Evolutionary conservation across 2,329 filamentous ascomycete species (phyloP).

Genomic region (Colletotrichum eleusines): DNA sequence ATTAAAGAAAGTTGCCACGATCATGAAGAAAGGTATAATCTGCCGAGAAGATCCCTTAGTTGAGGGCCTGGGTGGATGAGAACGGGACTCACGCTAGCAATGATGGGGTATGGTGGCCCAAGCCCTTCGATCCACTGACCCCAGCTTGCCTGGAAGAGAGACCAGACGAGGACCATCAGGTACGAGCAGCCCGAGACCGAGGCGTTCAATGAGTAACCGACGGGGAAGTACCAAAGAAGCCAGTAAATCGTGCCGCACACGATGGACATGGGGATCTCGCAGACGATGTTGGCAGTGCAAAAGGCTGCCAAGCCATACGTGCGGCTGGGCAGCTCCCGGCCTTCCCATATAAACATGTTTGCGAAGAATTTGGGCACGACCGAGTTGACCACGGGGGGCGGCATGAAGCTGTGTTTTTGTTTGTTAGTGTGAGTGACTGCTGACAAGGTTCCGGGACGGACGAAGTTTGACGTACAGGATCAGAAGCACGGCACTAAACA

Average conservation of each 20-base stretch:
- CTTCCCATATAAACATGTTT: conserved; percentile 79
- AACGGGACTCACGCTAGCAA: conserved; percentile 68
- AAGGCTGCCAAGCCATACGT: conserved; percentile 86
- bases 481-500: conserved; percentile 77
- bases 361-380: conserved; percentile 81
- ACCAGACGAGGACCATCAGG: conserved; percentile 83
- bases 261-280: conserved; percentile 78
- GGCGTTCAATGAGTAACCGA: conserved; percentile 75
- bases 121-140: conserved; percentile 91
- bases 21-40: conserved; percentile 83
- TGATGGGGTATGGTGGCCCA: conserved; percentile 82
- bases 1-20: conserved; percentile 82
- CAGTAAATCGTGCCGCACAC: conserved; percentile 76
- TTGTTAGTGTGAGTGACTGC: too few species aligned
- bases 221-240: conserved; percentile 81
- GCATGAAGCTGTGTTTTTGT: conserved; percentile 58
- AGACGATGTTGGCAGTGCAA: conserved; percentile 77
- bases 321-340: conserved; percentile 77
- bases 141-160: conserved; percentile 80
- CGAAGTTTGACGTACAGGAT: conserved; percentile 56
- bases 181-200: conserved; percentile 76
- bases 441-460: neutral
- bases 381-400: conserved; percentile 78
- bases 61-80: too few species aligned
- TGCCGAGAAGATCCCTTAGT: conserved; percentile 41